Percentiles rank a stretch among this genome's conserved stretches.
phyloP scores from a whole-genome alignment of 352 stramenopile genomes.

The Phytophthora multivora region DNA sequence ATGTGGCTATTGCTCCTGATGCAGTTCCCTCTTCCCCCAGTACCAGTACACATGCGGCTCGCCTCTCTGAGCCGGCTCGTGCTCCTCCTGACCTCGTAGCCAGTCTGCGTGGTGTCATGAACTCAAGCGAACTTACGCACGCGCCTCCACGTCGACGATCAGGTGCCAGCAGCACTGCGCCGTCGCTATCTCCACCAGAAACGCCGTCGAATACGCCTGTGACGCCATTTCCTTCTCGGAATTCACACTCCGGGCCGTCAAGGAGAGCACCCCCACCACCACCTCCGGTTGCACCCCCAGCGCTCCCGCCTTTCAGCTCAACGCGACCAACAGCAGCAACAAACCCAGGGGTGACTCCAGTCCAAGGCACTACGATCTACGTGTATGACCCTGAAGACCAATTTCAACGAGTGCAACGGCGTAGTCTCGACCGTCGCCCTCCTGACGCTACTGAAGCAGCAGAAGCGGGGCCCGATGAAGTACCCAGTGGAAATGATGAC shows the following conservation, averaged over 20 bases:
- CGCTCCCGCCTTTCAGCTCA: conserved; percentile 12
- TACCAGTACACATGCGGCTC: conserved; percentile 5
- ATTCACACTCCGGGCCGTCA: neutral
- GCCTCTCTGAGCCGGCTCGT: conserved; percentile 24
- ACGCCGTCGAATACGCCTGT: conserved; percentile 15
- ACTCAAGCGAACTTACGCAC: conserved; percentile 67
- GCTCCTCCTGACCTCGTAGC: conserved; percentile 58
- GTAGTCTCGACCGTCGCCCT: conserved; percentile 18
- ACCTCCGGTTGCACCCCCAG: conserved; percentile 15
- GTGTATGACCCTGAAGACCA: conserved; percentile 50
- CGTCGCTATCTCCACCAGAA: conserved; percentile 18
- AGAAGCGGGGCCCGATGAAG: conserved; percentile 7
- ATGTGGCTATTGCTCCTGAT: conserved; percentile 24
- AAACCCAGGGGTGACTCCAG: conserved; percentile 5
- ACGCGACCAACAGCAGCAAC: conserved; percentile 4
- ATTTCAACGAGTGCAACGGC: conserved; percentile 40
- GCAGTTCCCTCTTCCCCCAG: conserved; percentile 7
- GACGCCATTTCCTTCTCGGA: conserved; percentile 3
- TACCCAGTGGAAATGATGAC: conserved; percentile 1
- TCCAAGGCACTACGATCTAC: conserved; percentile 48
- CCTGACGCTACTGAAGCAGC: neutral
- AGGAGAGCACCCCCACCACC: conserved; percentile 21
- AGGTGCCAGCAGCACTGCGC: conserved; percentile 3
- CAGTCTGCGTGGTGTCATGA: conserved; percentile 73
- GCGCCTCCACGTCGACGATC: conserved; percentile 37